Base-by-base conservation (phyloP, 176 grass and related monocot genomes). In the Areca catechu region DNA sequence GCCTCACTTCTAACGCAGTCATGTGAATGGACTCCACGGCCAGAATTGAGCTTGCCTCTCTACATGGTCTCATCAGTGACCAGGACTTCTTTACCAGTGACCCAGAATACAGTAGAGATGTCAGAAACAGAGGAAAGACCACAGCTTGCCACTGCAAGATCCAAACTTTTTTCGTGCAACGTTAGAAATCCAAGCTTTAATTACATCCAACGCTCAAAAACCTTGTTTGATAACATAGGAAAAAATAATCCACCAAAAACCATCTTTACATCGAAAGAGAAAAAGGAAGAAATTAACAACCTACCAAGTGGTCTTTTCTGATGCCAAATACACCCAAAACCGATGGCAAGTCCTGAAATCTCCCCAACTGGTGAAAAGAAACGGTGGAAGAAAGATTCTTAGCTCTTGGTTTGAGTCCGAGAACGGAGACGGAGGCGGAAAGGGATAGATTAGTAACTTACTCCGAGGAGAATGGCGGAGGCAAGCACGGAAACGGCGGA, bases 101-200 rank as follows among this genome's bases (percentile, higher is more conserved):
- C 24, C 86, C 83, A 50, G 71, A 57, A 60, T 96, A 96, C 18
- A 96, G 73, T 25, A 87, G 58, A 3, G 92, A 88, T 21, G 92
- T 96, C 53, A 90, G 70, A 22, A 89, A 53, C 54, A 96, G 67
- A 56, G 86, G 92, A 67, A 90, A 74, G 49, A 52, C 7, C 57
- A 82, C 71, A 52, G 86, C 80, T 69, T 85, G 61, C 70, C 85
- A 78, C 86, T 96, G 69, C 51, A 74, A 7, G 54, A 69, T 29
- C 19, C 68, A 27, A 56, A 61, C 17, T 16, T 16, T 28, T 22
- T 7, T 1, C 30, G 7, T 34, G 30, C 5, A 34, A 7, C 4
- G 9, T 34, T 34, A 34, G 30, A 34, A 34, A 34, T 34, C 30
- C 30, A 34, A 34, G 30, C 7, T 25, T 25, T 25, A 4, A 25